Conservation (phyloP, 2,329 filamentous ascomycete species). For the Xylariaceae sp. region DNA sequence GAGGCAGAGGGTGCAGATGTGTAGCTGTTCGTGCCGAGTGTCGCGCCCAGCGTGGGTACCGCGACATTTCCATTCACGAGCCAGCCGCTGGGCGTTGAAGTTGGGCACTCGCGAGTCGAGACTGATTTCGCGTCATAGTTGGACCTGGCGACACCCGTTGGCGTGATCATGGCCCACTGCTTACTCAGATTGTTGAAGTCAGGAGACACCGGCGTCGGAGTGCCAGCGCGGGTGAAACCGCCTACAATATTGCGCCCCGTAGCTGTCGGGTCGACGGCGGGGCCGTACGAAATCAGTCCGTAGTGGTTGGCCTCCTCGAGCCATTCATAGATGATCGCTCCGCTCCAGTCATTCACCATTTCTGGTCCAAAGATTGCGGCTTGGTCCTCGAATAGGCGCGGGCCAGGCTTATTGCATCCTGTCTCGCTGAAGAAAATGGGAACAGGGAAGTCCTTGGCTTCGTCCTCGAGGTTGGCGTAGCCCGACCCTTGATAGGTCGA, state of each 20-base stretch:
- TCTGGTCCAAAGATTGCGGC: slow-evolving; percentile 74
- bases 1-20: slow-evolving; percentile 33
- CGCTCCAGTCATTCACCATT: slow-evolving; percentile 75
- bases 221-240: slow-evolving; percentile 74
- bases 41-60: slow-evolving; percentile 72
- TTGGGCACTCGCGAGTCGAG: slow-evolving; percentile 72
- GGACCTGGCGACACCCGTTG: slow-evolving; percentile 69
- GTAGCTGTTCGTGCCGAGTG: slow-evolving; percentile 42
- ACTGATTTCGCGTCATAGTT: slow-evolving; percentile 68
- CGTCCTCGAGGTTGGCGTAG: slow-evolving; percentile 70
- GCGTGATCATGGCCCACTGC: slow-evolving; percentile 75
- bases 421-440: slow-evolving; percentile 91
- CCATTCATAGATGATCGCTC: slow-evolving; percentile 78
- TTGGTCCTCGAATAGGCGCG: slow-evolving; percentile 73
- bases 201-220: slow-evolving; percentile 72
- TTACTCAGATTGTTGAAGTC: slow-evolving; percentile 80
- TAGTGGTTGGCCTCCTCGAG: slow-evolving; percentile 85
- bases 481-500: slow-evolving; percentile 66
- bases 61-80: slow-evolving; percentile 71
- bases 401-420: slow-evolving; percentile 73
- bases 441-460: slow-evolving; percentile 74
- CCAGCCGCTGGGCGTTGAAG: slow-evolving; percentile 73
- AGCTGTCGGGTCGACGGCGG: slow-evolving; percentile 57
- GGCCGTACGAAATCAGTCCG: slow-evolving; percentile 78
- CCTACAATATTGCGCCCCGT: slow-evolving; percentile 63